Conservation (phyloP, 1,139 yeast genomes). For the Hyphopichia buzzinii region DNA sequence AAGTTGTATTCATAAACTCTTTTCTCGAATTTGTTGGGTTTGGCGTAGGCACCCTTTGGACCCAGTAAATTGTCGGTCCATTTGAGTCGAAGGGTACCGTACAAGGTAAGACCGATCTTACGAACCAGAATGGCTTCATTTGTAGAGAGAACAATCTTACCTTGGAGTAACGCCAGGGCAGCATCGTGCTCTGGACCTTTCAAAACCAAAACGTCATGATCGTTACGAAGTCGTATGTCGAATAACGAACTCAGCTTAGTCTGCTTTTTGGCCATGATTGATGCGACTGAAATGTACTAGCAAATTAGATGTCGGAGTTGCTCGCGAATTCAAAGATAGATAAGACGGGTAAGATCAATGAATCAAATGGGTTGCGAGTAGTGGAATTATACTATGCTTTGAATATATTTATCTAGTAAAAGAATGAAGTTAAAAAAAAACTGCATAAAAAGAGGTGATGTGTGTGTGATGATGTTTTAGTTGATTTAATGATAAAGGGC, state of each 20-base stretch:
- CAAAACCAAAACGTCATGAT: conserved; percentile 76
- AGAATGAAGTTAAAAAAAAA: no score
- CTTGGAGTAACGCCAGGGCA: conserved; percentile 69
- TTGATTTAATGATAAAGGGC: no score
- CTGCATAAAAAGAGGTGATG: no score
- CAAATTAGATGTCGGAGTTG: no score
- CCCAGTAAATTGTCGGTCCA: conserved; percentile 52
- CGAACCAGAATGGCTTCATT: conserved; percentile 73
- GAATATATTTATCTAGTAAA: no score
- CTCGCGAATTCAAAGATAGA: not conserved
- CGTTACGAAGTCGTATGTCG: conserved; percentile 65
- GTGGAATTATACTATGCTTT: no score
- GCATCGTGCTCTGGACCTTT: conserved; percentile 81
- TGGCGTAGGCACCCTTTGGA: conserved; percentile 44
- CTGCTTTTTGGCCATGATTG: conserved; percentile 18
- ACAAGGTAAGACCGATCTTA: conserved; percentile 58
- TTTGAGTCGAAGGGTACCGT: conserved; percentile 61
- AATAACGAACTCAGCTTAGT: conserved; percentile 44
- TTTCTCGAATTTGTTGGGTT: conserved; percentile 60
- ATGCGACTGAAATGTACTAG: no score
- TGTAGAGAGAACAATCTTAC: conserved; percentile 74
- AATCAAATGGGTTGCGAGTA: no score
- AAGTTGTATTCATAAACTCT: conserved; percentile 72
- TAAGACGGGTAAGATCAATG: no score
- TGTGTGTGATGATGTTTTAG: no score